phyloP scores from a whole-genome alignment of 345 rosid species.

The Pistacia atlantica region DNA sequence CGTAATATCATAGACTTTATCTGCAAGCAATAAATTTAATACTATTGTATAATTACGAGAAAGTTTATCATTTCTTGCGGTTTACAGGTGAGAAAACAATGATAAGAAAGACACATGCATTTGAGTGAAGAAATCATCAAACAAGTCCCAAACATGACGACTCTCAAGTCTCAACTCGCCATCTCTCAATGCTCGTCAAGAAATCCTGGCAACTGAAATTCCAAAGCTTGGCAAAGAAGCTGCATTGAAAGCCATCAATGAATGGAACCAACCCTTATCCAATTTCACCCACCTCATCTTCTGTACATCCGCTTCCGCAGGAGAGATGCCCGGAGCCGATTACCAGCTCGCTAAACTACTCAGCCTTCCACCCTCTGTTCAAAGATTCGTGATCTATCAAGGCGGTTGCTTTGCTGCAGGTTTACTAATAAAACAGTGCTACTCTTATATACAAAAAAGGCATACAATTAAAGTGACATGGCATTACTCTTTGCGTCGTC shows the following conservation, averaged over 20 bases:
- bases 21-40: too few species aligned
- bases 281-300: constrained; percentile 8
- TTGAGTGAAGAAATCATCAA: not conserved
- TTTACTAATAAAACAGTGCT: too few species aligned
- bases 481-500: too few species aligned
- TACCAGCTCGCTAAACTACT: not conserved
- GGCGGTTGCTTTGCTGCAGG: constrained; percentile 7
- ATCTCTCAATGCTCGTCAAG: too few species aligned
- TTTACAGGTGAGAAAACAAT: not conserved
- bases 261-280: constrained; percentile 10
- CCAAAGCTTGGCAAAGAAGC: not conserved
- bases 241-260: constrained; percentile 15
- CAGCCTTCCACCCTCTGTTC: not conserved
- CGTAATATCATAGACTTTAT: too few species aligned
- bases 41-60: too few species aligned
- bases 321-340: constrained; percentile 14
- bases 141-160: not conserved
- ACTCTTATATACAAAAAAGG: too few species aligned
- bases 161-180: not conserved
- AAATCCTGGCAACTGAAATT: too few species aligned
- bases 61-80: too few species aligned
- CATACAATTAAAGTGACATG: too few species aligned
- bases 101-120: not conserved
- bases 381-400: not conserved
- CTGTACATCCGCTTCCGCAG: not conserved